Base-by-base conservation (phyloP, 2,329 filamentous ascomycete genomes). In the Diaporthe citrichinensis region DNA sequence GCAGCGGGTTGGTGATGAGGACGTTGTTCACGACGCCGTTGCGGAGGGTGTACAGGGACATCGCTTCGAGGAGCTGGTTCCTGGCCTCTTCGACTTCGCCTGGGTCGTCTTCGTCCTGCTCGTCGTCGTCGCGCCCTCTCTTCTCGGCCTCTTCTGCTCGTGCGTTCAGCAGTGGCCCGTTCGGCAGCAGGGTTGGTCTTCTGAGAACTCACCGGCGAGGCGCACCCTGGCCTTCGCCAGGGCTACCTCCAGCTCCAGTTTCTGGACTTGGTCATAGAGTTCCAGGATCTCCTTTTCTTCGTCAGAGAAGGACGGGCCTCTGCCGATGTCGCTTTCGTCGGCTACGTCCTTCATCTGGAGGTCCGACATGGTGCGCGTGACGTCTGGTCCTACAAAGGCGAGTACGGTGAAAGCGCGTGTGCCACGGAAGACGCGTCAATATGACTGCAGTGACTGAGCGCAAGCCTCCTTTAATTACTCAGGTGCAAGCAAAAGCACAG, bases 201-300 rank as follows among this genome's bases (percentile, higher is more conserved):
- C 15, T 4, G 17, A 44, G 7, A 12, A 61, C 73, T 55, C 31
- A 75, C 75, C 62, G 31, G 75, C 73, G 71, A 76, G 73, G 17
- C 55, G 69, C 25, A 72, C 62, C 65, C 75, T 75, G 25, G 89
- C 88, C 59, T 85, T 87, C 17, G 95, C 84, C 53, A 97, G 87
- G 51, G 92, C 92, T 73, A 92, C 90, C 84, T 97, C 93, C 31
- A 96, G 85, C 80, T 92, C 90, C 59, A 96, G 87, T 81, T 94
- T 91, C 80, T 93, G 91, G 36, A 95, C 86, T 78, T 90, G 89
- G 82, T 95, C 92, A 83, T 95, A 94, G 67, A 96, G 88, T 55
- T 91, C 88, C 49, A 97, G 86, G 39, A 93, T 88, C 78, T 88
- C 88, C 79, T 88, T 86, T 84, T 97, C 95, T 76, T 90, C 88